Base-by-base conservation (phyloP, 257 asterid species). In the Solanum stenotomum region DNA sequence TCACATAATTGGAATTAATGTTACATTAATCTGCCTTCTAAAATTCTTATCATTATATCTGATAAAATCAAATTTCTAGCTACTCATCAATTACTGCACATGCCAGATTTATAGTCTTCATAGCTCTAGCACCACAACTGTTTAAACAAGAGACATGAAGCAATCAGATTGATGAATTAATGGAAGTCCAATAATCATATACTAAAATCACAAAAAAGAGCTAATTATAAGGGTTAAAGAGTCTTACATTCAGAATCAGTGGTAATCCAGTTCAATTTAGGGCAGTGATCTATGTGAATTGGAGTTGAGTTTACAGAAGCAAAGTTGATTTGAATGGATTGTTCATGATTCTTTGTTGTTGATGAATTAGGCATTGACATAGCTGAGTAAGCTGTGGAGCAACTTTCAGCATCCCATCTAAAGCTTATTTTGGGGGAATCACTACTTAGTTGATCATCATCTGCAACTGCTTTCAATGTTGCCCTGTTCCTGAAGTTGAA, bases 351-450 rank as follows among this genome's bases (percentile, higher is more conserved):
- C 37, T 88, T 33, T 1, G 93, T 87, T 2, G 65, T 56, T 56
- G 59, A 14, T 1, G 65, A n/a, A 27, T 46, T 18, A 2, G 85
- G 85, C 67, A 79, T 27, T 79, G 92, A 90, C 40, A 89, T 67
- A 2, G 91, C 93, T 13, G 96, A 93, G 83, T 14, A 42, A 10
- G 92, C 90, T 6, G 98, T 92, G 52, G 98, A 93, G 89, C 95
- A 93, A 85, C 97, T 96, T 78, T 94, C 97, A 75, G 92, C 83
- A 6, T 95, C 99, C 98, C 98, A 95, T 87, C 98, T 91, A 25
- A 95, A 94, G 87, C 99, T 93, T 56, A 96, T 95, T 70, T 96
- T 96, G 1, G 99, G 98, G 33, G 99, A 96, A 15, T 96, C 97
- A 67, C 89, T 91, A 92, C 95, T 93, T 0, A 92, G 83, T 86